Evolutionary conservation across 2,329 filamentous ascomycete species (phyloP), one percentile per base, ranked within the genome.

Genomic region (Verruconis gallopava): DNA sequence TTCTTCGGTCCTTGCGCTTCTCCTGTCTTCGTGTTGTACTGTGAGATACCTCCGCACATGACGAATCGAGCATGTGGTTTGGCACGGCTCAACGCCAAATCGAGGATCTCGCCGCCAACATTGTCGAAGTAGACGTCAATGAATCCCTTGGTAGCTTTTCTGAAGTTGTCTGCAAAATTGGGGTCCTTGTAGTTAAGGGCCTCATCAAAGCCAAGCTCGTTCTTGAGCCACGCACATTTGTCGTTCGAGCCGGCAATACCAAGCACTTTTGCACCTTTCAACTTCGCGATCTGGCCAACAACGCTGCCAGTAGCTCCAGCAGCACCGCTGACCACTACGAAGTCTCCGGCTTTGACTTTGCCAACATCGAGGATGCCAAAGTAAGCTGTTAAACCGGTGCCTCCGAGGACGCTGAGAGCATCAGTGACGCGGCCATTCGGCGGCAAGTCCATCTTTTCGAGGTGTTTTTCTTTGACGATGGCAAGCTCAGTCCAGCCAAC

Each of bases 291-390:
- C 61, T 89, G 83, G 0, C 80, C 81, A 0, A 75, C 82, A 1
- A 88, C 73, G 53, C 73, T 80, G 1, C 83, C 83, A 0, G 83
- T 88, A 0, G 82, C 83, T 2, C 83, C 83, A 0, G 83, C 83
- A 2, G 83, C 83, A 4, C 81, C 82, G 5, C 76, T 81, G 0
- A 89, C 79, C 5, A 88, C 80, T 1, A 89, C 81, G 3, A 80
- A 77, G 48, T 88, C 80, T 3, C 81, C 81, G 1, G 71, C 58
- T 57, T 79, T 75, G 32, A 80, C 73, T 43, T 79, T 64, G 2
- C 75, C 82, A 36, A 88, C 72, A 43, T 81, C 71, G 21, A 73
- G 58, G 55, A 88, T 73, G 15, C 83, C 82, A 48, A 83, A 81
- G 62, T 84, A 88, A 2, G 82, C 82, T 0, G 83, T 88, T 47